Conservation (phyloP, 768 basidiomycete genomes). For the Trametes cinnabarina region DNA sequence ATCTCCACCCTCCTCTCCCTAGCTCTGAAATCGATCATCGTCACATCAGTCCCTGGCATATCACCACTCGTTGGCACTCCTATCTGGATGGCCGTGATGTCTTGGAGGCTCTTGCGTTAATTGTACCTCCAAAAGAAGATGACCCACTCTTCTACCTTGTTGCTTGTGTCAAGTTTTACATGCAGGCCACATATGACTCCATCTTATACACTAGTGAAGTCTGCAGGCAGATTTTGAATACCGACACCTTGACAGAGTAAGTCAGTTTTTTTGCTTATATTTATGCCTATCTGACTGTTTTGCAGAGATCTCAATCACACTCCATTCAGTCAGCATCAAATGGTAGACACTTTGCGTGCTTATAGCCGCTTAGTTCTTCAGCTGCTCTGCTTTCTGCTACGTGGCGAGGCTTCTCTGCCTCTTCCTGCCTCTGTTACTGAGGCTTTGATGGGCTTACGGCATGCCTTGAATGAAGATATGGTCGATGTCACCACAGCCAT, state of each 20-base stretch:
- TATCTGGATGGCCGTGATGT: background rate
- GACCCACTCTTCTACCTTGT: conserved; percentile 1
- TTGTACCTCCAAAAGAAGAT: background rate
- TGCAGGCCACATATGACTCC: background rate
- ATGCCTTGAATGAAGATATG: background rate
- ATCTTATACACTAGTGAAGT: background rate
- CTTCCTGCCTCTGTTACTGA: background rate
- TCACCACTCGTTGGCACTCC: background rate
- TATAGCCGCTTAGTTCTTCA: background rate
- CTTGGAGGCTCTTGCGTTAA: background rate
- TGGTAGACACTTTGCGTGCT: background rate
- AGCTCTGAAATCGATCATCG: background rate
- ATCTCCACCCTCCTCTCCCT: background rate
- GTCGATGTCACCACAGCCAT: background rate
- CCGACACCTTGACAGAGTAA: background rate
- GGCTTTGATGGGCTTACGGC: background rate
- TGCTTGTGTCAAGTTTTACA: background rate
- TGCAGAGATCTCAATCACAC: background rate
- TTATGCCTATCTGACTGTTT: background rate
- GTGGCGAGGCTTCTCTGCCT: background rate
- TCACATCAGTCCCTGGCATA: conserved; percentile 7
- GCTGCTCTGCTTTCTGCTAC: conserved; percentile 1
- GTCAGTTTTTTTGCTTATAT: background rate
- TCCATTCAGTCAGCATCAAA: conserved; percentile 2
- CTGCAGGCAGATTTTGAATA: background rate